Conservation (phyloP, 2,329 filamentous ascomycete genomes). For the Ophiosphaerella korrae region DNA sequence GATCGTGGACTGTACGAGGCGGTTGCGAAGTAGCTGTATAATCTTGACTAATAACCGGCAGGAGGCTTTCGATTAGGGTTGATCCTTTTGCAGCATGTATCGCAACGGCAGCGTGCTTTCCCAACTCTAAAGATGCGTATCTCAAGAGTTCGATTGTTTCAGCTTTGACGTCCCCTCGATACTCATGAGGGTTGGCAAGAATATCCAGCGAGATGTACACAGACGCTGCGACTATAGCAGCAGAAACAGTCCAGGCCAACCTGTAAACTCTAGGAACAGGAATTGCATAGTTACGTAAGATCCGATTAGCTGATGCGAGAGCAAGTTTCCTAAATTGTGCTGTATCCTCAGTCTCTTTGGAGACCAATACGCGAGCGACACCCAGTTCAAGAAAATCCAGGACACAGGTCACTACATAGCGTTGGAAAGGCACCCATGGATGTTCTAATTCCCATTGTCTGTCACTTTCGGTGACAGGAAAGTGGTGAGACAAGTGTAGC, state of each 20-base stretch:
- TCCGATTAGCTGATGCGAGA: constrained; percentile 7
- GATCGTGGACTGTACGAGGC: constrained; percentile 8
- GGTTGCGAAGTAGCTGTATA: background rate
- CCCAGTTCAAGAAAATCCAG: constrained; percentile 12
- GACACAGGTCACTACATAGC: constrained; percentile 11
- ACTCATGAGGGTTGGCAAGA: background rate
- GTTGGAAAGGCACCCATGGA: constrained; percentile 16
- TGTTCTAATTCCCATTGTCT: constrained; percentile 11
- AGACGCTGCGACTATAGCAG: constrained; percentile 10
- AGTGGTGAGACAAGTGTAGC: constrained; percentile 6
- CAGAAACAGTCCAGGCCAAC: constrained; percentile 13
- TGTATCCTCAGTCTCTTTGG: background rate
- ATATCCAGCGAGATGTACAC: constrained; percentile 9
- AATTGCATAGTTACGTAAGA: constrained; percentile 9
- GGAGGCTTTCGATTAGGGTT: constrained; percentile 7
- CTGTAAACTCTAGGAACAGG: constrained; percentile 12
- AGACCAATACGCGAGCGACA: constrained; percentile 9
- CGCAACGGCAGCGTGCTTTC: constrained; percentile 11
- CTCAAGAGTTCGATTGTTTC: constrained; percentile 6
- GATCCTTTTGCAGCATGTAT: constrained; percentile 13
- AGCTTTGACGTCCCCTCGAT: constrained; percentile 2
- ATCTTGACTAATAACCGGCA: constrained; percentile 3
- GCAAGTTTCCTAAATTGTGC: background rate
- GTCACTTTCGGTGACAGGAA: constrained; percentile 11
- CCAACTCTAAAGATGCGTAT: constrained; percentile 7